Evolutionary conservation across 176 grass and related monocot genomes (phyloP).

Genomic region (Oryza nivara): DNA sequence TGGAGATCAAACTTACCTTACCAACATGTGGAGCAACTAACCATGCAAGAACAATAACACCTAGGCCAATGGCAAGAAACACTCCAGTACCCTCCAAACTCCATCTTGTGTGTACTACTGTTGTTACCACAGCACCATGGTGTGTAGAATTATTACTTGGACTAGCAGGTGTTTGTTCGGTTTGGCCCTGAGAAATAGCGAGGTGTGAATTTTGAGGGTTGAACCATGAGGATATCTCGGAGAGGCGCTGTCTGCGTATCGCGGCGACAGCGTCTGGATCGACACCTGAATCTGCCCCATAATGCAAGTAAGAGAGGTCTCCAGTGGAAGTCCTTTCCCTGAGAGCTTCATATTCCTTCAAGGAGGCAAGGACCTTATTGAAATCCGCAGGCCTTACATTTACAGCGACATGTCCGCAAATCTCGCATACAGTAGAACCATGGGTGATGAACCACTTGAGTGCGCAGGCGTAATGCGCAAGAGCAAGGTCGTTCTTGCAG

Average conservation of each 20-base stretch:
- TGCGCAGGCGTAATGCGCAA: constrained; percentile 83
- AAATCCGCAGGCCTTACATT: constrained; percentile 74
- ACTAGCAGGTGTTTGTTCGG: constrained; percentile 48
- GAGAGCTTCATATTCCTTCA: constrained; percentile 83
- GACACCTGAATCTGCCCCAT: constrained; percentile 45
- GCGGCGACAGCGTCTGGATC: constrained; percentile 82
- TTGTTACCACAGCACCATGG: constrained; percentile 41
- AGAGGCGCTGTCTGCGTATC: constrained; percentile 78
- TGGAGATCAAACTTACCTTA: constrained; percentile 62
- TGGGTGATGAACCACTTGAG: constrained; percentile 95
- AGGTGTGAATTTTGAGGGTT: constrained; percentile 63
- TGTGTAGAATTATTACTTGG: constrained; percentile 55
- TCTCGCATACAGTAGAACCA: constrained; percentile 86
- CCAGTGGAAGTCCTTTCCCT: constrained; percentile 73
- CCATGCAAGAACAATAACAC: constrained; percentile 69
- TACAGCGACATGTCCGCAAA: constrained; percentile 64
- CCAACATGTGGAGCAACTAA: constrained; percentile 80
- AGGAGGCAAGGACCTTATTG: constrained; percentile 73
- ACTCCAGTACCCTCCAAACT: constrained; percentile 68
- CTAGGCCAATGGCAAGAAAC: constrained; percentile 69
- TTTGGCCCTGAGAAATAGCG: constrained; percentile 50
- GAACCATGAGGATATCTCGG: constrained; percentile 90
- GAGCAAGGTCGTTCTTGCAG: constrained; percentile 89
- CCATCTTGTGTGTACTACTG: constrained; percentile 42
- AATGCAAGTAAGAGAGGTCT: constrained; percentile 50